A percentile compares a stretch with the other conserved stretches of the same genome.
Conservation (phyloP, 2,329 filamentous ascomycete genomes). For the Sporothrix sp. region DNA sequence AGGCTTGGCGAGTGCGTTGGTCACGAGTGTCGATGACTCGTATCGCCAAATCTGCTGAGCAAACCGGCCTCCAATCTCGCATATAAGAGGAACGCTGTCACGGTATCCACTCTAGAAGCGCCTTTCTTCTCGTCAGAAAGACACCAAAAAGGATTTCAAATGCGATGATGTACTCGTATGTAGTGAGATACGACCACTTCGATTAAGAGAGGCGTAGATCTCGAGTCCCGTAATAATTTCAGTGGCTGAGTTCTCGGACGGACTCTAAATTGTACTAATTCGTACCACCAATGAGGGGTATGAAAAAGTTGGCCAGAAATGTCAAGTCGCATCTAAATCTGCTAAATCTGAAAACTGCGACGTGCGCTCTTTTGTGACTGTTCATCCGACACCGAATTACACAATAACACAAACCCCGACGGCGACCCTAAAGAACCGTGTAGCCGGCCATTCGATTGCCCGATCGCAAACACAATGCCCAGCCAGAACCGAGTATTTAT, state of each 20-base stretch:
- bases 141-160: too few species aligned
- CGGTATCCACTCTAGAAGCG: too few species aligned
- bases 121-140: too few species aligned
- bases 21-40: neutral
- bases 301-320: too few species aligned
- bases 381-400: neutral
- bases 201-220: too few species aligned
- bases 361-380: neutral
- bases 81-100: too few species aligned
- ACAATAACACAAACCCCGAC: too few species aligned
- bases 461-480: conserved; percentile 27
- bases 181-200: too few species aligned
- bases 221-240: neutral
- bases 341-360: neutral
- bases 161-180: too few species aligned
- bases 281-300: neutral
- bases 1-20: conserved; percentile 8
- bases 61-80: neutral
- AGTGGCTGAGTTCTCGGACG: conserved; percentile 8
- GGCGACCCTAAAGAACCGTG: too few species aligned
- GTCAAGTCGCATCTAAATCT: conserved; percentile 5
- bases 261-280: neutral
- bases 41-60: neutral
- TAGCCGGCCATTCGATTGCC: neutral
- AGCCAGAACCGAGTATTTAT: conserved; percentile 39